Percentiles rank a stretch among this genome's conserved stretches.
Conservation (phyloP, 1,139 yeast species). For the Nakaseomyces kungkrabaensis region DNA sequence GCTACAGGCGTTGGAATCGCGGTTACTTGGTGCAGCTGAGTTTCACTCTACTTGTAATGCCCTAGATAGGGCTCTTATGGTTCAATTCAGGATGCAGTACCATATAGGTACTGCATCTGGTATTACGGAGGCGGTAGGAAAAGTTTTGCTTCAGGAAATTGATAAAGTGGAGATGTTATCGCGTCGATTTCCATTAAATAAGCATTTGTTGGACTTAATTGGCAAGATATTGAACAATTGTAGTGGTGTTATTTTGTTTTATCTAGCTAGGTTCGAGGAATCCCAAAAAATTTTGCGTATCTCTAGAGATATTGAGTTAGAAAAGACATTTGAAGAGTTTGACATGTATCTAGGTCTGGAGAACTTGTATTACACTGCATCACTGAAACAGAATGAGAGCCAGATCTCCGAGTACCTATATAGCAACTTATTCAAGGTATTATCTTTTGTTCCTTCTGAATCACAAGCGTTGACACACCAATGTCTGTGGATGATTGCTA, state of each 20-base stretch:
- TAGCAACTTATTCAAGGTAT: not conserved
- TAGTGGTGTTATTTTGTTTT: slow-evolving; percentile 15
- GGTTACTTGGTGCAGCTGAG: slow-evolving; percentile 20
- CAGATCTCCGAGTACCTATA: not conserved
- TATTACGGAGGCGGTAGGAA: slow-evolving; percentile 9
- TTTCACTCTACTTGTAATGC: slow-evolving; percentile 16
- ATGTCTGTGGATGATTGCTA: slow-evolving; percentile 10
- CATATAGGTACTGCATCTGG: slow-evolving; percentile 14
- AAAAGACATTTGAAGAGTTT: slow-evolving; percentile 8
- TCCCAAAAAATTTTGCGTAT: slow-evolving; percentile 9
- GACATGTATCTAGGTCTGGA: slow-evolving; percentile 18
- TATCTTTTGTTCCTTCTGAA: slow-evolving; percentile 10
- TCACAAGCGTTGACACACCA: slow-evolving; percentile 12
- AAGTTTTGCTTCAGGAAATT: slow-evolving; percentile 18
- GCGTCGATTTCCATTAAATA: slow-evolving; percentile 7
- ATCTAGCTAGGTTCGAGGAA: slow-evolving; percentile 9
- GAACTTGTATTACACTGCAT: slow-evolving; percentile 19
- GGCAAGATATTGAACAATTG: slow-evolving; percentile 16
- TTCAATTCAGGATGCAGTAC: slow-evolving; percentile 24
- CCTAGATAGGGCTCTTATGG: slow-evolving; percentile 18
- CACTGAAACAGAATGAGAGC: not conserved
- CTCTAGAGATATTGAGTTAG: slow-evolving; percentile 6
- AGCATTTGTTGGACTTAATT: slow-evolving; percentile 8
- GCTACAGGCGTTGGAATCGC: slow-evolving; percentile 15
- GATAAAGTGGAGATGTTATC: slow-evolving; percentile 10